phyloP scores from a whole-genome alignment of 2,329 filamentous ascomycete genomes.

The Talaromyces verruculosus region DNA sequence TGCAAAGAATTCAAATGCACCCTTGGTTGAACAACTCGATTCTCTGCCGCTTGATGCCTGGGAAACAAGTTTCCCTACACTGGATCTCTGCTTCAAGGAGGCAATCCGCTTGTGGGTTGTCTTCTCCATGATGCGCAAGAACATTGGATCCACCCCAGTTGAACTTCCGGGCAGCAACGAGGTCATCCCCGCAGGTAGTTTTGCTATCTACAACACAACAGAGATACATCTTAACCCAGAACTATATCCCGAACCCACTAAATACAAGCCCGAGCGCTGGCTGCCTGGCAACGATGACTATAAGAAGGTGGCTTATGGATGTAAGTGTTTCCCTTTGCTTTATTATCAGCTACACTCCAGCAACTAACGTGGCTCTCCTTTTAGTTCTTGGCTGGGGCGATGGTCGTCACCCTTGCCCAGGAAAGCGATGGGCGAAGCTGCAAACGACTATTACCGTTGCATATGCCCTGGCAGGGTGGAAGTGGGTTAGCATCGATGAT shows the following conservation, averaged over 20 bases:
- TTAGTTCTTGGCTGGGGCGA: slow-evolving; percentile 17
- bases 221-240: slow-evolving; percentile 12
- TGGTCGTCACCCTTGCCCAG: slow-evolving; percentile 16
- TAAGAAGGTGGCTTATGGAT: slow-evolving; percentile 14
- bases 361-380: slow-evolving; percentile 2
- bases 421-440: slow-evolving; percentile 18
- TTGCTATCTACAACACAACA: slow-evolving; percentile 2
- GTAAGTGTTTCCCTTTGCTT: slow-evolving; percentile 10
- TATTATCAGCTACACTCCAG: neutral
- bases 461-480: slow-evolving; percentile 12
- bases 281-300: slow-evolving; percentile 6
- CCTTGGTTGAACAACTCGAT: slow-evolving; percentile 16
- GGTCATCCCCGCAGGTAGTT: slow-evolving; percentile 10
- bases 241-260: slow-evolving; percentile 16
- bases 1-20: slow-evolving; percentile 10
- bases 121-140: slow-evolving; percentile 7
- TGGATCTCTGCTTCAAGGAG: slow-evolving; percentile 17
- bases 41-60: slow-evolving; percentile 15
- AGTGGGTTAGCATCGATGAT: slow-evolving; percentile 6
- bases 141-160: neutral
- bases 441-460: slow-evolving; percentile 17
- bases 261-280: slow-evolving; percentile 14
- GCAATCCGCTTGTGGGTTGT: slow-evolving; percentile 18
- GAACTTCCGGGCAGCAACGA: slow-evolving; percentile 7
- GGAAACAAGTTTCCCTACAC: slow-evolving; percentile 9